A percentile compares a stretch with the other conserved stretches of the same genome.
These are phyloP conservation scores for Termitomyces sp. DNA, from an alignment of 768 basidiomycete species.

Conservation along the genomic window DNA sequence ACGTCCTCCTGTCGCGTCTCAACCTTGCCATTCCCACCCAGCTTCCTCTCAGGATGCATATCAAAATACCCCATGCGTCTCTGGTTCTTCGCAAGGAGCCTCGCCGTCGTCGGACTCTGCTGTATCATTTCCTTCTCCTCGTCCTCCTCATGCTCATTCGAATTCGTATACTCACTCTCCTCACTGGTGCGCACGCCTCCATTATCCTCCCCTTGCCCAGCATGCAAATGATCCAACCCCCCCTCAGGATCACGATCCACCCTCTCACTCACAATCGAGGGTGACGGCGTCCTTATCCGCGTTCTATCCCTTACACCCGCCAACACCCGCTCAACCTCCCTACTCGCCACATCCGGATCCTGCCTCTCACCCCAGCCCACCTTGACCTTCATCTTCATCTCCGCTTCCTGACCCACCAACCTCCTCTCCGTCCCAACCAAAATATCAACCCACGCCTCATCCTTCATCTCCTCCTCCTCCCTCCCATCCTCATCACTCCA, in stretches of 20 bases:
- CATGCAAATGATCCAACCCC: constrained; percentile 26
- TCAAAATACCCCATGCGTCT: constrained; percentile 70
- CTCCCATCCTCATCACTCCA: constrained; percentile 20
- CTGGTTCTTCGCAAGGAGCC: constrained; percentile 27
- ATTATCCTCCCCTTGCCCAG: constrained; percentile 47
- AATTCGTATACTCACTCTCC: constrained; percentile 17
- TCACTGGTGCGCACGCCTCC: constrained; percentile 32
- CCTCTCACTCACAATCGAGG: constrained; percentile 22
- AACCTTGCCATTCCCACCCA: constrained; percentile 32
- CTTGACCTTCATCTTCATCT: constrained; percentile 13
- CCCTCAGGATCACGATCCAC: constrained; percentile 29
- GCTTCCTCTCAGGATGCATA: constrained; percentile 67
- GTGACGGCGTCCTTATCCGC: too few species aligned
- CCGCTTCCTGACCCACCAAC: constrained; percentile 50
- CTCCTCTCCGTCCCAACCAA: constrained; percentile 57
- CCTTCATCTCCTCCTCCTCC: constrained; percentile 43
- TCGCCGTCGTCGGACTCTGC: too few species aligned
- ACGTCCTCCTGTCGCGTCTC: constrained; percentile 30
- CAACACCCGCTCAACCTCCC: constrained; percentile 68
- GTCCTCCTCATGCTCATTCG: constrained; percentile 11
- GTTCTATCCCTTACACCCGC: constrained; percentile 45
- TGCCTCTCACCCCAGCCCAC: too few species aligned
- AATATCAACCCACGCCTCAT: constrained; percentile 89
- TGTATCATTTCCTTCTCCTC: too few species aligned
- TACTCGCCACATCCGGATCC: constrained; percentile 68